A percentile compares a stretch with the other conserved stretches of the same genome.
These are phyloP conservation scores for Psilocybe cubensis DNA, from an alignment of 768 basidiomycete species.

Conservation along the genomic window DNA sequence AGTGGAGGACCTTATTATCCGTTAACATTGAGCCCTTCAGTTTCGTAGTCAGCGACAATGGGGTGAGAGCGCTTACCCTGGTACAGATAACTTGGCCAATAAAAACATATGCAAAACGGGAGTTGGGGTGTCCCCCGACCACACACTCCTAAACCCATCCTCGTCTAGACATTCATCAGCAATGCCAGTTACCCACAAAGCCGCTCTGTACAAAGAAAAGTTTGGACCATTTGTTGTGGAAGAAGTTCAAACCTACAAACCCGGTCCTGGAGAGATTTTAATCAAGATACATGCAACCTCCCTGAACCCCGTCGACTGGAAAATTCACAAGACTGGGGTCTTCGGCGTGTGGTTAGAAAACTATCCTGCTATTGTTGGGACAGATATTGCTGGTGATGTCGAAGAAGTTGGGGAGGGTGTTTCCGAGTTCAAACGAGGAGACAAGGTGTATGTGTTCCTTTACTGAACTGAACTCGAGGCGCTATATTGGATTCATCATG, in stretches of 20 bases:
- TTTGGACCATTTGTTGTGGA: slow-evolving; percentile 21
- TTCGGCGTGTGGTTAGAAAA: slow-evolving; percentile 31
- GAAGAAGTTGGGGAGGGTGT: slow-evolving; percentile 55
- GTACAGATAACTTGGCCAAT: too few relatives aligned
- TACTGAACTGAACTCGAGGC: too few relatives aligned
- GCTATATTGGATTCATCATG: slow-evolving; percentile 29
- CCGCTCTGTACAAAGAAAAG: slow-evolving; percentile 21
- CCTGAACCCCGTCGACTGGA: slow-evolving; percentile 58
- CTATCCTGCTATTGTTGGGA: slow-evolving; percentile 50
- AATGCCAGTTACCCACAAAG: slow-evolving; percentile 24
- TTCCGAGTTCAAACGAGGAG: slow-evolving; percentile 48
- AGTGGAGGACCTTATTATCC: too few relatives aligned
- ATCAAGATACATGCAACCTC: slow-evolving; percentile 41
- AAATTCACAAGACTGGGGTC: slow-evolving; percentile 44
- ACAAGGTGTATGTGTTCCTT: slow-evolving; percentile 46
- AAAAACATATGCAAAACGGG: too few relatives aligned
- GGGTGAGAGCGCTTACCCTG: too few relatives aligned
- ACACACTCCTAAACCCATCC: too few relatives aligned
- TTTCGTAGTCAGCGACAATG: too few relatives aligned
- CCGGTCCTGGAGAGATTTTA: slow-evolving; percentile 44
- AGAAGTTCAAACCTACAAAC: slow-evolving; percentile 22
- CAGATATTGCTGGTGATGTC: slow-evolving; percentile 54
- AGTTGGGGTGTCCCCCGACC: too few relatives aligned
- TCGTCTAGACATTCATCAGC: too few relatives aligned
- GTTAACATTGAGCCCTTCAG: too few relatives aligned